Conservation (phyloP, 768 basidiomycete genomes). For the Boletellus emodensis region DNA sequence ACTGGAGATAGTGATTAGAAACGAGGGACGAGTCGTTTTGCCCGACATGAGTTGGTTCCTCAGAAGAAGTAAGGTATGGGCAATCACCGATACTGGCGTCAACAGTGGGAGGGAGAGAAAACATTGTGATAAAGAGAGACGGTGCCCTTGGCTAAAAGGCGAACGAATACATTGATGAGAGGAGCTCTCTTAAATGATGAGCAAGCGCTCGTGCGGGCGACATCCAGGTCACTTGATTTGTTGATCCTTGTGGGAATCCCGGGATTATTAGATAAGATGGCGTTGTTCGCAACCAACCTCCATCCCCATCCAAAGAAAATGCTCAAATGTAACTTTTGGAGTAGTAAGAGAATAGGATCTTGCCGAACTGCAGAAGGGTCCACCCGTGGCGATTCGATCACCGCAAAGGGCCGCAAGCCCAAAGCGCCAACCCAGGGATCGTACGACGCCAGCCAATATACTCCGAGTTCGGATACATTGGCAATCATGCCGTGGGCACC, state of each 20-base stretch:
- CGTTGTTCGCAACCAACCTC: neutral
- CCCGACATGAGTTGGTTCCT: neutral
- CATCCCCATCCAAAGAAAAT: neutral
- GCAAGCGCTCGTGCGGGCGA: neutral
- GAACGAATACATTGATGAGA: neutral
- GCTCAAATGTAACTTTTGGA: too few relatives aligned
- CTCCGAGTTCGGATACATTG: neutral
- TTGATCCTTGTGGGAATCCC: neutral
- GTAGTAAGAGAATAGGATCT: too few relatives aligned
- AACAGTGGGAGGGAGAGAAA: neutral
- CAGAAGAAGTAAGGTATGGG: neutral
- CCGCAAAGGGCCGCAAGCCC: too few relatives aligned
- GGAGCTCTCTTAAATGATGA: neutral
- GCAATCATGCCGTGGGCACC: neutral
- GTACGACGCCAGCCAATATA: neutral
- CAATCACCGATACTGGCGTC: neutral
- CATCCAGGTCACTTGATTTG: neutral
- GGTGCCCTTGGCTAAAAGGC: neutral
- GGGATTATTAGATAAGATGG: constrained; percentile 2
- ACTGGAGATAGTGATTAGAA: neutral
- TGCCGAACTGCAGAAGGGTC: too few relatives aligned
- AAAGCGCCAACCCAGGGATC: neutral
- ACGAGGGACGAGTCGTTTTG: neutral
- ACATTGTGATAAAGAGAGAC: neutral
- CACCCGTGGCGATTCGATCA: too few relatives aligned